Evolutionary conservation across 108 stramenopile genomes (phyloP), one percentile per base, ranked within the genome.

Genomic region (Pseudonitzschia pungens): DNA sequence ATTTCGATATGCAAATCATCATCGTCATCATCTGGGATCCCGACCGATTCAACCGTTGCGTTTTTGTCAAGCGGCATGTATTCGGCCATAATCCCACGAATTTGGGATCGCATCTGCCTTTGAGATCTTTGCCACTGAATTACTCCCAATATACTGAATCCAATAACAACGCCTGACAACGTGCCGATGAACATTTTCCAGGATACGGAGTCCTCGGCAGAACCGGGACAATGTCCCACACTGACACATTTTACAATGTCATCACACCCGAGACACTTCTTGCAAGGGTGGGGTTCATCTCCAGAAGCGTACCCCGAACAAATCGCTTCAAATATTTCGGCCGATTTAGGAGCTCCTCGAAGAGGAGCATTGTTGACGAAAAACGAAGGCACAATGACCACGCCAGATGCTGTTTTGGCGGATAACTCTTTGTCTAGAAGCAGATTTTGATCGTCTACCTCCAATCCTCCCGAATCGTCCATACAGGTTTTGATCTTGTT

Each of bases 21-120:
- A 15, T 73, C 63, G n/a, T 65, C 68, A 21, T 69, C 71, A 22
- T 72, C 32, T 10, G 71, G 65, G 22, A 78, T 59, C 29, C 77
- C 77, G 29, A 78, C 66, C 3, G 65, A 28, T 68, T 72, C 66
- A 22, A 65, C 76, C 22, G 65, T 71, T 5, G 83, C 77, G 44
- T 86, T 78, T 12, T 89, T 91, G 51, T 97, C 93, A 21, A 97
- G 79, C 27, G 96, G 96, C 95, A 97, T 95, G 76, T 97, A 97
- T 72, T 97, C 96, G 12, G 96, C 95, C 78, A 97, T 77, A 22
- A 97, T 97, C 26, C 92, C 91, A 52, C 93, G 87, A 27, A 97
- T 95, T 84, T 96, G 92, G 58, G 86, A 89, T 70, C 95, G 84
- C 91, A 96, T 92, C 78, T 89, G 84, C n/a, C 74, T 68, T 74